Evolutionary conservation across 2,329 filamentous ascomycete genomes (phyloP).

Genomic region (Penicillium freii): DNA sequence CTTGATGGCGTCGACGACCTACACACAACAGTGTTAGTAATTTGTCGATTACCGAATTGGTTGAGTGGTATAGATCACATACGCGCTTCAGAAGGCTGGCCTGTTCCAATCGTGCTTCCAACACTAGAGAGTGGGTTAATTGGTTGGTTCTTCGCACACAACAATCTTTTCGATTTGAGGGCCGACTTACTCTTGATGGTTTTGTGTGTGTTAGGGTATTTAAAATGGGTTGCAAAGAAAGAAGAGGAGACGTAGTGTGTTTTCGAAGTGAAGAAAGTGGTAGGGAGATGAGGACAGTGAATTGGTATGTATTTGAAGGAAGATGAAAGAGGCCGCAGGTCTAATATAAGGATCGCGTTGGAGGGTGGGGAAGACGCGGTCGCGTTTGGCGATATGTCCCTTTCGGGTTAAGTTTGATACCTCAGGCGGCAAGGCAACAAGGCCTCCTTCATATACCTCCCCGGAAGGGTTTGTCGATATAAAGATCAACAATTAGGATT

Average conservation of each 20-base stretch:
- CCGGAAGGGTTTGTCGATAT: not conserved
- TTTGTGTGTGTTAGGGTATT: conserved; percentile 8
- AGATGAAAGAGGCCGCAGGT: conserved; percentile 20
- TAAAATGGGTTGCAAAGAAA: conserved; percentile 6
- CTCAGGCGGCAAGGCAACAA: conserved; percentile 20
- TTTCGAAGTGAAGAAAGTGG: not conserved
- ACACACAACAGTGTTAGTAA: conserved; percentile 11
- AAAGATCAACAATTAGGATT: not conserved
- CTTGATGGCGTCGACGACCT: conserved; percentile 99
- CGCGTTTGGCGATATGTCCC: conserved; percentile 34
- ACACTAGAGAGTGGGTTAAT: conserved; percentile 55
- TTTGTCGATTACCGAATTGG: not conserved
- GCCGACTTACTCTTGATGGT: conserved; percentile 32
- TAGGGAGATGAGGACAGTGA: not conserved
- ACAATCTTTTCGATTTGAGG: conserved; percentile 5
- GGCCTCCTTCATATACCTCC: not conserved
- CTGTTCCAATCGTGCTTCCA: conserved; percentile 97
- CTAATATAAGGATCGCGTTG: conserved; percentile 29
- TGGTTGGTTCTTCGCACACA: conserved; percentile 14
- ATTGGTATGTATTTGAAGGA: conserved; percentile 13
- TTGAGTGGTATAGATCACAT: conserved; percentile 23
- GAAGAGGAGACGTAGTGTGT: not conserved
- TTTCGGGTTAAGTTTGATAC: conserved; percentile 22
- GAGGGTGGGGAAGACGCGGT: conserved; percentile 33
- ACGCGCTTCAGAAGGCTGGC: conserved; percentile 94